Evolutionary conservation across 2,329 filamentous ascomycete genomes (phyloP).

Genomic region (Didymella glomerata): DNA sequence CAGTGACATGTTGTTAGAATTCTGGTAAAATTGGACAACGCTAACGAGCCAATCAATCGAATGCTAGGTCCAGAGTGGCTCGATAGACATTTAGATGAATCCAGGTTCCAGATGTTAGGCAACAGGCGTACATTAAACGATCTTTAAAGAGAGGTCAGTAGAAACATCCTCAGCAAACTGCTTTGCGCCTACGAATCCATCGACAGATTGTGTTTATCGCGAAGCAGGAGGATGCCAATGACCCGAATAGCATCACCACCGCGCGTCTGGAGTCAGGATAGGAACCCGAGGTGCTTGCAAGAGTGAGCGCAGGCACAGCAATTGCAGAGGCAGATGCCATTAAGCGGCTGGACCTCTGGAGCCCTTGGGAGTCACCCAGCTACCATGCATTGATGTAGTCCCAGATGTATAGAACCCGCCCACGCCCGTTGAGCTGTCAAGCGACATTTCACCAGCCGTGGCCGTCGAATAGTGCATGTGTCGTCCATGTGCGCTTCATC

Average conservation of each 20-base stretch:
- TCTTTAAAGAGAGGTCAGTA: not conserved
- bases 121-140: not conserved
- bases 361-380: not conserved
- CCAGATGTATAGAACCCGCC: not conserved
- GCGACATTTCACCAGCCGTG: not conserved
- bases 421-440: not conserved
- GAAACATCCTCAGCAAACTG: not conserved
- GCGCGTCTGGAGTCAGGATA: not conserved
- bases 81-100: not conserved
- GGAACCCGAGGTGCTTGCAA: not conserved
- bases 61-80: not conserved
- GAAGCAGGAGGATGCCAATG: not conserved
- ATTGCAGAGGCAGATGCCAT: not conserved
- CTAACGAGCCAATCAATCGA: not conserved
- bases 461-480: not conserved
- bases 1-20: too few species aligned
- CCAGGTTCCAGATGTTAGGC: not conserved
- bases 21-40: too few species aligned
- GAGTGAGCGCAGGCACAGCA: not conserved
- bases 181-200: not conserved
- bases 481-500: not conserved
- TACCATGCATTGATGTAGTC: not conserved
- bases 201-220: not conserved
- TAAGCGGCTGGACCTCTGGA: not conserved
- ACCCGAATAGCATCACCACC: not conserved